Base-by-base conservation (phyloP, 176 grass and related monocot species). In the Musa acuminata region DNA sequence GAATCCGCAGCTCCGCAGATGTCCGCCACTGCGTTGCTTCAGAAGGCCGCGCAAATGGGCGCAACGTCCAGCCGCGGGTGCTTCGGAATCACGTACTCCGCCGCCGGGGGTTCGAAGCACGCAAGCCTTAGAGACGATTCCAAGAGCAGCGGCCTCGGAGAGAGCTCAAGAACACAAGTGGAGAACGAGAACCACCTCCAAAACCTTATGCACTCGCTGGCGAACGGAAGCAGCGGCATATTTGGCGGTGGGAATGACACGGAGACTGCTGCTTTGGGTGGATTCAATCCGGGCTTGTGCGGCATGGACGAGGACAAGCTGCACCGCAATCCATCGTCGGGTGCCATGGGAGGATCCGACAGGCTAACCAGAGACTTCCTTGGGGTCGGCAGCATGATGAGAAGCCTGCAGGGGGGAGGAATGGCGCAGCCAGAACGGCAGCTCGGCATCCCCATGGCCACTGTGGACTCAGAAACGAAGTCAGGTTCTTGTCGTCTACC, bases 1-100 rank as follows among this genome's bases (percentile, higher is more conserved):
- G 71, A 72, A 26, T 26, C 71, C 0, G 14, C 21, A 1, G 25
- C 27, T 10, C 22, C 72, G 25, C 72, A 74, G 72, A 74, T 74
- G 72, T 74, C 72, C 8, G 53, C 72, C 2, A 74, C 72, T 1
- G 72, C 72, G 0, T 51, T 74, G 8, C 72, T 74, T 29, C 72
- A 74, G 72, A 74, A 59, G 24, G 72, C 72, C 0, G 53, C 72
- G 12, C 53, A 58, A 58, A 74, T 74, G 24, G 72, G 72, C 26
- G 24, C 72, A 8, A 58, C 72, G 9, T 16, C 72, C 13, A 58
- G 25, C 9, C 25, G 54, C 53, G 26, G 25, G 1, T 6, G 23
- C 14, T 29, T 59, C 53, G 25, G 53, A 14, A n/a, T 14, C 16
- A n/a, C 3, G 11, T 52, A 55, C 27, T 58, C 53, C 3, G 17